phyloP scores from a whole-genome alignment of 2,329 filamentous ascomycete species.

The Penicillium sp. region DNA sequence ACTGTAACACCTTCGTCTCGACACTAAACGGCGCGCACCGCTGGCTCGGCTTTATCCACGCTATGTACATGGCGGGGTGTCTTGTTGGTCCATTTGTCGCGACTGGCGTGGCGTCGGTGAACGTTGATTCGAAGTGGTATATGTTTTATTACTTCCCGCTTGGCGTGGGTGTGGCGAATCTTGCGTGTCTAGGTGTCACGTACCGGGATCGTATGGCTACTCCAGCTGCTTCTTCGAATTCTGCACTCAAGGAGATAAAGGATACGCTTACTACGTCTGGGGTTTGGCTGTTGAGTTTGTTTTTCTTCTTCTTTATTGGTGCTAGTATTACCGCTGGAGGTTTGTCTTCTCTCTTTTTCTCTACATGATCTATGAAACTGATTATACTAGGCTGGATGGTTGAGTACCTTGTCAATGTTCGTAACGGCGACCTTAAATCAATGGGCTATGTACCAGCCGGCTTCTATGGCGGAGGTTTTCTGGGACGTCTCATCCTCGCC shows the following conservation, averaged over 20 bases:
- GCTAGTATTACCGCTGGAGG: conserved; percentile 53
- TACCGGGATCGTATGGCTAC: conserved; percentile 48
- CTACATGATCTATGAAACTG: not conserved
- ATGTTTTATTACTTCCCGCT: conserved; percentile 59
- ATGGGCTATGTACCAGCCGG: conserved; percentile 64
- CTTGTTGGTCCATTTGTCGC: conserved; percentile 58
- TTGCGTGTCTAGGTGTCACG: conserved; percentile 47
- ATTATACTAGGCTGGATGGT: conserved; percentile 58
- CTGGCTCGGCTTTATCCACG: conserved; percentile 65
- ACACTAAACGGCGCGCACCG: conserved; percentile 54
- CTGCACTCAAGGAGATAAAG: conserved; percentile 26
- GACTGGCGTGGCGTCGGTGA: conserved; percentile 50
- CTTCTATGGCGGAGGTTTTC: conserved; percentile 57
- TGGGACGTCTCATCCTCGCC: conserved; percentile 57
- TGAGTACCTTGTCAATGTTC: conserved; percentile 62
- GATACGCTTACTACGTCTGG: conserved; percentile 21
- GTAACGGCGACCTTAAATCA: conserved; percentile 55
- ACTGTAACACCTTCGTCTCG: conserved; percentile 62
- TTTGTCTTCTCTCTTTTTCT: not conserved
- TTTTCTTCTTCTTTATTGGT: conserved; percentile 65
- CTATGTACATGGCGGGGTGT: conserved; percentile 59
- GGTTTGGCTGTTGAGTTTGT: conserved; percentile 60
- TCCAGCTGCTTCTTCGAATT: not conserved
- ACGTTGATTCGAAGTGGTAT: conserved; percentile 48
- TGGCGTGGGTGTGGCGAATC: conserved; percentile 53